Evolutionary conservation across 192 early-diverging fungal species (phyloP).

Genomic region (Allomyces javanicus): DNA sequence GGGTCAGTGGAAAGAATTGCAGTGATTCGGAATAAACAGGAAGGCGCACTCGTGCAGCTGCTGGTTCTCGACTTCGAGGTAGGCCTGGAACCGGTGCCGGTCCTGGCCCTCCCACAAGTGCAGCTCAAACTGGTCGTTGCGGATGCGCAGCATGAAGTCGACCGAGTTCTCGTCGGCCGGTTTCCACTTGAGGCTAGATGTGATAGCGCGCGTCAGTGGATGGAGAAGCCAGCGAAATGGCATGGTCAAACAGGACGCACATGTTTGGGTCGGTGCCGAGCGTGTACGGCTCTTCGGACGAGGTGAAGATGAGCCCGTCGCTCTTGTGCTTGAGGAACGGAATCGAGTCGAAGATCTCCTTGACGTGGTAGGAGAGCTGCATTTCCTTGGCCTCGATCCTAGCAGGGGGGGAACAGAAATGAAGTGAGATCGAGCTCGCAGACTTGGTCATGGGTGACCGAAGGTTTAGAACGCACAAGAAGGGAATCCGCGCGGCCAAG

Average conservation of each 20-base stretch:
- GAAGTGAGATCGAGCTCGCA: conserved; percentile 1
- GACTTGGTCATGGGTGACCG: conserved; percentile 1
- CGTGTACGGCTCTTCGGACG: conserved; percentile 34
- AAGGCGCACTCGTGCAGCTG: neutral
- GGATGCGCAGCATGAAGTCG: conserved; percentile 40
- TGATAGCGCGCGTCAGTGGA: neutral
- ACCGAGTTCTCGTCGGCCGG: conserved; percentile 61
- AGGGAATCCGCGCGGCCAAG: conserved; percentile 24
- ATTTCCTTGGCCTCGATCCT: conserved; percentile 30
- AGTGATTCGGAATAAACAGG: neutral
- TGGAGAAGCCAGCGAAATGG: neutral
- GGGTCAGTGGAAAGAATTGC: neutral
- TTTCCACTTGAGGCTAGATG: conserved; percentile 64
- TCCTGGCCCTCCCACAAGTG: conserved; percentile 23
- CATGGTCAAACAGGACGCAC: conserved; percentile 12
- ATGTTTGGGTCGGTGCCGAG: conserved; percentile 46
- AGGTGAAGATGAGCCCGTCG: conserved; percentile 61
- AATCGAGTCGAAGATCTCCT: conserved; percentile 34
- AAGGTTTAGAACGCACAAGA: conserved; percentile 23
- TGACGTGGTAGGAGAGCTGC: conserved; percentile 40
- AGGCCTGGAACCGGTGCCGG: conserved; percentile 12
- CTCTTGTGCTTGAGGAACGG: conserved; percentile 41
- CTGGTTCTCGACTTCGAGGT: neutral
- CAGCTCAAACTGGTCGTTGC: conserved; percentile 24
- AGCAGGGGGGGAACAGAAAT: neutral